Evolutionary conservation across 352 stramenopile genomes (phyloP), one percentile per base, ranked within the genome.

Genomic region (Phytophthora pluvialis): DNA sequence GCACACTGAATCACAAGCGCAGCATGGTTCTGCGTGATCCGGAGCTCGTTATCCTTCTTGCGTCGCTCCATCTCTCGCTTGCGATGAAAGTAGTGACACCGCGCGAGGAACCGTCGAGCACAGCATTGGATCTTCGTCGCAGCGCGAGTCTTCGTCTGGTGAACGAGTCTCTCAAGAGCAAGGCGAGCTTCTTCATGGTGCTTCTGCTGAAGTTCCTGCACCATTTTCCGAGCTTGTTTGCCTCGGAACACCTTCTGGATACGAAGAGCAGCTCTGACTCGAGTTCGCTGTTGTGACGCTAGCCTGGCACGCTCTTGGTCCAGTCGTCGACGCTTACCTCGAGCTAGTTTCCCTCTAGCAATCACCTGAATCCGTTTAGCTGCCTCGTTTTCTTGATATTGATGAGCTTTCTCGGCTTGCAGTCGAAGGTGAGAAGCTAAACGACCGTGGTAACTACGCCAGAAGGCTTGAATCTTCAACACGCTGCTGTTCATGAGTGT

Each of bases 81-180:
- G 1, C 73, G 67, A 3, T 48, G 32, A 1, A 60, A 42, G 29
- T 88, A 89, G 32, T 56, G 51, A 31, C 74, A 29, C 0, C 78
- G 72, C 0, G 82, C 75, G 0, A 92, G 66, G 56, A 82, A 93
- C 3, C 84, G 67, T 1, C 89, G 75, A 38, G 64, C 69, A 16
- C 74, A 88, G 48, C 81, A 85, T 60, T 95, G 89, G 44, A 96
- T 91, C 39, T 78, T 81, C 32, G 86, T 78, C 0, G 81, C 87
- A 16, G 88, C 85, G 1, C 73, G 65, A 13, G 65, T 64, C 60
- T 90, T 90, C 1, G 85, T 83, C 39, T 90, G 73, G 3, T 63
- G 49, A 35, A 93, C 71, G 5, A 94, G 69, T 2, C 84, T 75
- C 25, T 85, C 79, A 1, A 92, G 73, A 15, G 83, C 85, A 5